Conservation (phyloP, 495 filamentous ascomycete genomes). For the Entonaema liquescens region DNA sequence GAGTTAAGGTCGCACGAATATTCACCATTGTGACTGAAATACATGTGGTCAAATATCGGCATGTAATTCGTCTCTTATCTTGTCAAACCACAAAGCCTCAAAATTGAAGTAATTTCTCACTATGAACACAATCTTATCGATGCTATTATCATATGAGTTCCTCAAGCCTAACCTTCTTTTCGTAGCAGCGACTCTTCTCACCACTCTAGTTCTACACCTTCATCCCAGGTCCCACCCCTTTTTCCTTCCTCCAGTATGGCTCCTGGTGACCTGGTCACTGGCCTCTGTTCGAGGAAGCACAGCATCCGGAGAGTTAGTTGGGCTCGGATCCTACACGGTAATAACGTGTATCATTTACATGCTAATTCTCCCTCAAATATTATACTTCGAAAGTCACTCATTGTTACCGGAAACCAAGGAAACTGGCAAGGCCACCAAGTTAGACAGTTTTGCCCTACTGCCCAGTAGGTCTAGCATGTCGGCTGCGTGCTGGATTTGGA, state of each 20-base stretch:
- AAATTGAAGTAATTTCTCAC: not conserved
- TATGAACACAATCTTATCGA: not conserved
- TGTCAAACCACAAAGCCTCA: not conserved
- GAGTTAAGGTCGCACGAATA: not conserved
- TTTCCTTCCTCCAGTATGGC: constrained; percentile 7
- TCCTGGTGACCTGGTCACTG: constrained; percentile 6
- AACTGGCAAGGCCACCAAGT: not conserved
- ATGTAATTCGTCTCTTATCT: not conserved
- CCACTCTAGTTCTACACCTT: constrained; percentile 9
- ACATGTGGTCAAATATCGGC: not conserved
- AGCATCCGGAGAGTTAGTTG: not conserved
- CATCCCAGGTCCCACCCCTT: not conserved
- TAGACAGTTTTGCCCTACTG: not conserved
- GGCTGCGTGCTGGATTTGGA: constrained; percentile 16
- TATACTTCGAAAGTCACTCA: constrained; percentile 3
- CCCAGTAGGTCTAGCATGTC: constrained; percentile 9
- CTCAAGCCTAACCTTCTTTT: constrained; percentile 16
- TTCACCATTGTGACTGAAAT: not conserved
- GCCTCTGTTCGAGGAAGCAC: not conserved
- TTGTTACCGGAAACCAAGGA: not conserved
- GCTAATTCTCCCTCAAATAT: constrained; percentile 9
- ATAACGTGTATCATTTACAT: constrained; percentile 20
- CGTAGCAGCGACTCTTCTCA: not conserved
- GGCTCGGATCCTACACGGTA: constrained; percentile 13
- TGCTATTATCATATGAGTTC: not conserved